Conservation (phyloP, 352 stramenopile species). For the Hyaloperonospora brassicae region DNA sequence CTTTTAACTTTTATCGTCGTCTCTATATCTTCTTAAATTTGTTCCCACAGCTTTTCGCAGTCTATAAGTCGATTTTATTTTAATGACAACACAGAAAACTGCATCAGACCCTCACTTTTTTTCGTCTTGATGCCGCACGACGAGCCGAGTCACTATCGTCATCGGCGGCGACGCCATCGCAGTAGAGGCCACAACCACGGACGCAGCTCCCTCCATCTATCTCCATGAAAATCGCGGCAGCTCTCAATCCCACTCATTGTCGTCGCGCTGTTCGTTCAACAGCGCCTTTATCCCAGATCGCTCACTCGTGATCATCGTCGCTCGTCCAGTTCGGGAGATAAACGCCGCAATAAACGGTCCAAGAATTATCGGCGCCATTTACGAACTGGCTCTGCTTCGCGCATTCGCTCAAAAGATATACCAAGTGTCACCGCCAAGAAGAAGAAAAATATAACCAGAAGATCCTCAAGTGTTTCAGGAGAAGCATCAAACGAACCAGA, state of each 20-base stretch:
- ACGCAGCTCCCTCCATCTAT: conserved; percentile 10
- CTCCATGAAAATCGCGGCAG: conserved; percentile 23
- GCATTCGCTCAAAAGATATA: conserved; percentile 24
- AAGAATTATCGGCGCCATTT: conserved; percentile 17
- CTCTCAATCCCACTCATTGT: conserved; percentile 26
- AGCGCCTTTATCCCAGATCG: too few species aligned
- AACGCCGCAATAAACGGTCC: conserved; percentile 24
- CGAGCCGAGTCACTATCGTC: conserved; percentile 20
- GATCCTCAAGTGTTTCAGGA: conserved; percentile 20
- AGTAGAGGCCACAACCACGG: conserved; percentile 24
- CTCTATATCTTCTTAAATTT: neutral
- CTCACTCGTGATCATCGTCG: conserved; percentile 21
- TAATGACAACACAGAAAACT: conserved; percentile 12
- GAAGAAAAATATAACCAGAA: conserved; percentile 10
- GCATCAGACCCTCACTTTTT: conserved; percentile 24
- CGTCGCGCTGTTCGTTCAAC: too few species aligned
- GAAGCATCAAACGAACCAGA: conserved; percentile 15
- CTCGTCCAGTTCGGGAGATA: conserved; percentile 20
- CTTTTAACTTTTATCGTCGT: conserved; percentile 11
- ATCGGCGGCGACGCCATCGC: conserved; percentile 30
- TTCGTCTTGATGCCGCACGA: conserved; percentile 18
- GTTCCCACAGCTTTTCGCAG: conserved; percentile 10
- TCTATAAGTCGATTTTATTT: neutral
- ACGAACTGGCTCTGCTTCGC: conserved; percentile 21
- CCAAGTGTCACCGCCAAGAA: conserved; percentile 25